phyloP scores from a whole-genome alignment of 805 yeast genomes.

The Pichia cephalocereana region DNA sequence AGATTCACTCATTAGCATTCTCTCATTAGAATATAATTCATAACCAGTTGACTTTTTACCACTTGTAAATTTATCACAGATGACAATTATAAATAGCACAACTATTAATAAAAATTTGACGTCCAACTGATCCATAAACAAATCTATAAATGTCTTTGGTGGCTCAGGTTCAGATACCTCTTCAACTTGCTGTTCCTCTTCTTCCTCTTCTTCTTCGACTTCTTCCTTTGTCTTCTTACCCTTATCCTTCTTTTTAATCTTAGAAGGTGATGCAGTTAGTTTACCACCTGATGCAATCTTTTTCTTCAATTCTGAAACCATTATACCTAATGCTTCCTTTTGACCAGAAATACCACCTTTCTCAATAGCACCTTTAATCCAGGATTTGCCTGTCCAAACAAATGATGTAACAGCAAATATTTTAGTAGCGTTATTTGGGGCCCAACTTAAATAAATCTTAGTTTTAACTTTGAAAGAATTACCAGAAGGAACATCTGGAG shows the following conservation, averaged over 20 bases:
- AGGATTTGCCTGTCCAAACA: constrained; percentile 68
- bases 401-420: constrained; percentile 45
- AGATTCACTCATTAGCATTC: constrained; percentile 40
- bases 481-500: constrained; percentile 84
- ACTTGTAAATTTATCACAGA: constrained; percentile 12
- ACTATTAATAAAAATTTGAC: constrained; percentile 14
- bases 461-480: constrained; percentile 56
- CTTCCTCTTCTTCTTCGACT: constrained; percentile 8
- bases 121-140: constrained; percentile 16
- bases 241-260: constrained; percentile 5
- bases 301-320: constrained; percentile 39
- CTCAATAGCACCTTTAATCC: constrained; percentile 72
- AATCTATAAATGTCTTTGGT: constrained; percentile 10
- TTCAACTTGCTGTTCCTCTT: background rate
- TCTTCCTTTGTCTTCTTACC: background rate
- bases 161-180: constrained; percentile 1
- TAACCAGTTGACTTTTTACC: background rate
- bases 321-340: constrained; percentile 42
- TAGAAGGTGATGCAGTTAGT: constrained; percentile 15
- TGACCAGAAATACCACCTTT: constrained; percentile 69
- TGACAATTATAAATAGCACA: constrained; percentile 14
- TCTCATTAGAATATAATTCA: constrained; percentile 17
- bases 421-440: constrained; percentile 42
- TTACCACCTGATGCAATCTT: constrained; percentile 21
- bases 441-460: constrained; percentile 54